Evolutionary conservation across 106 monocot genomes (phyloP).

Genomic region (Cymbidium sinense): DNA sequence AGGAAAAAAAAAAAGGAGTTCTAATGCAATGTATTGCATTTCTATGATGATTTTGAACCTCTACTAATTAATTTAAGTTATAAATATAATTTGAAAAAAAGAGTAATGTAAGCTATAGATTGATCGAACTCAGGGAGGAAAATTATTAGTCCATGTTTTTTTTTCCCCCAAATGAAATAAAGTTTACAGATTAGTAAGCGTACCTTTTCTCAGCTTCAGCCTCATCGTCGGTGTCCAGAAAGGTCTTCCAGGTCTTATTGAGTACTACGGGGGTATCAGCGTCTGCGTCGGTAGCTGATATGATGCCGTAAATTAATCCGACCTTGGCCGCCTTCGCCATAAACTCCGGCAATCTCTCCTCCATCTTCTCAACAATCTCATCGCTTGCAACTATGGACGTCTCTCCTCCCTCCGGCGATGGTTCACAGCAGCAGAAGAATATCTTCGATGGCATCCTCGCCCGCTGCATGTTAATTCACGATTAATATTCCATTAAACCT

Average conservation of each 20-base stretch:
- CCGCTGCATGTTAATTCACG: too few relatives aligned
- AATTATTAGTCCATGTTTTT: too few relatives aligned
- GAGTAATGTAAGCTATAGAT: too few relatives aligned
- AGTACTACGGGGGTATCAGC: neutral
- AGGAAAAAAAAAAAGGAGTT: too few relatives aligned
- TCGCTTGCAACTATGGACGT: constrained; percentile 22
- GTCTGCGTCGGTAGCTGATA: neutral
- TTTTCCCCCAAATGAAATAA: too few relatives aligned
- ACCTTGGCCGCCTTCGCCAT: constrained; percentile 20
- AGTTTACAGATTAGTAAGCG: too few relatives aligned
- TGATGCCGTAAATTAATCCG: neutral
- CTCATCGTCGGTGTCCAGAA: constrained; percentile 15
- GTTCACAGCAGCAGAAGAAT: constrained; percentile 28
- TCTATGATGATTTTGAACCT: too few relatives aligned
- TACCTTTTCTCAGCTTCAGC: constrained; percentile 20
- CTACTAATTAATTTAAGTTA: too few relatives aligned
- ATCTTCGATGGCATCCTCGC: constrained; percentile 13
- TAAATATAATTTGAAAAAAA: too few relatives aligned
- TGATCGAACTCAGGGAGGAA: too few relatives aligned
- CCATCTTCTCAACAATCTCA: constrained; percentile 25
- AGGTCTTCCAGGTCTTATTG: constrained; percentile 1
- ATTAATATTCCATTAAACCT: too few relatives aligned
- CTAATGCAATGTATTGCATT: too few relatives aligned
- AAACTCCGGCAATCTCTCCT: constrained; percentile 15
- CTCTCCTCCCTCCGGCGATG: constrained; percentile 18